Base-by-base conservation (phyloP, 176 grass and related monocot genomes). In the Bromus sterilis region DNA sequence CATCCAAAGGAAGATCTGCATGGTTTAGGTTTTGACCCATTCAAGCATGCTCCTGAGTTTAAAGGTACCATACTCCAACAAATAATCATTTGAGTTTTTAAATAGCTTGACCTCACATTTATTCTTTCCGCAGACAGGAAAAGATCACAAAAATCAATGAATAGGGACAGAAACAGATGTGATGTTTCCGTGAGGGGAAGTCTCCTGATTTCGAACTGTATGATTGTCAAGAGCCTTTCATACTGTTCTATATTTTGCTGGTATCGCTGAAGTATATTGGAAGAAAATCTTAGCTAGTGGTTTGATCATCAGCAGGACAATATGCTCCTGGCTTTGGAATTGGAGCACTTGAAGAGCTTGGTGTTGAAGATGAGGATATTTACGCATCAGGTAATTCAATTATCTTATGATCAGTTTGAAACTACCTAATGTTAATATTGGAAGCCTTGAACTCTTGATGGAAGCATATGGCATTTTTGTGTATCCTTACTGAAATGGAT, bases 361-460 rank as follows among this genome's bases (percentile, higher is more conserved):
- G 92, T 93, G 80, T 89, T 81, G 95, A 98, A 89, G 95, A 98
- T 79, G 95, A 98, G 72, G 95, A 98, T 79, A 95, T 95, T 93
- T 98, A 98, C 84, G 90, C 95, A 82, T 98, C 95, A 68, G 90
- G 95, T 94, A 87, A 87, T 67, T 79, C n/a, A 66, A 34, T 72
- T 82, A 83, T 88, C 29, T 79, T 92, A 16, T 37, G 43, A 11
- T 49, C 40, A 58, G 23, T 89, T 65, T 76, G 61, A 66, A 29
- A 69, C 25, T 20, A 20, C 0, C 0, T 61, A 55, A 40, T 55
- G 4, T 59, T 83, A 65, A 55, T 30, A 40, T 32, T 7, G 40
- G 49, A 56, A 75, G 4, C 74, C 67, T 29, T 76, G 41, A 74
- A 75, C 4, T 80, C 56, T 49, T 70, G 41, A 74, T 79, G 46